phyloP scores from a whole-genome alignment of 1,284 basidiomycete species.

The Leccinum fallax region DNA sequence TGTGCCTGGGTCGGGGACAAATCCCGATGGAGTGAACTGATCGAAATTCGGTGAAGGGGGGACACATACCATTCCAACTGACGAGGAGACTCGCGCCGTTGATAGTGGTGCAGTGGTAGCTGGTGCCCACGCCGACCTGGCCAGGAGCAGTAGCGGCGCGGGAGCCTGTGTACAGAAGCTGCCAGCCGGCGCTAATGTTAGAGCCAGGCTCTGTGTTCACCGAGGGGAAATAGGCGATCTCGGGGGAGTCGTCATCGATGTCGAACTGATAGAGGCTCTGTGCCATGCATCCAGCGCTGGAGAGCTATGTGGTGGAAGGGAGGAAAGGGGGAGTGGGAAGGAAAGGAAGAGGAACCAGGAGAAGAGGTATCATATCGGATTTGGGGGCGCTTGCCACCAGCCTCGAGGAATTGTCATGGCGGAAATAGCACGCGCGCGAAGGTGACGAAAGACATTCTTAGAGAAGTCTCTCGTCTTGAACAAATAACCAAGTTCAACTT shows the following conservation, averaged over 20 bases:
- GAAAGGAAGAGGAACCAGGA: conserved; percentile 21
- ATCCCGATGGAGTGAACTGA: conserved; percentile 1
- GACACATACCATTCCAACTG: conserved; percentile 58
- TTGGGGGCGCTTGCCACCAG: conserved; percentile 9
- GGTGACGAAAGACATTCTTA: background rate
- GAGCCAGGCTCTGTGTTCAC: conserved; percentile 46
- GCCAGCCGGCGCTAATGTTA: conserved; percentile 62
- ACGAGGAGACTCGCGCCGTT: conserved; percentile 58
- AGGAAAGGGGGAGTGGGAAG: conserved; percentile 13
- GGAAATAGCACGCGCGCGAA: conserved; percentile 22
- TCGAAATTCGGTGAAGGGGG: background rate
- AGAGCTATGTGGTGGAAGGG: conserved; percentile 9
- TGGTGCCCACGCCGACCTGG: conserved; percentile 53
- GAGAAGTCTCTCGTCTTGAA: background rate
- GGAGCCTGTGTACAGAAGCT: conserved; percentile 54
- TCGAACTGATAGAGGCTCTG: conserved; percentile 50
- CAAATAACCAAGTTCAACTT: background rate
- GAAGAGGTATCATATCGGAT: background rate
- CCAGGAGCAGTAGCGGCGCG: conserved; percentile 49
- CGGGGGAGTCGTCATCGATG: conserved; percentile 69
- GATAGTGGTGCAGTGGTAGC: conserved; percentile 59
- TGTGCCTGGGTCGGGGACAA: conserved; percentile 45
- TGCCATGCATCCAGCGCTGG: conserved; percentile 50
- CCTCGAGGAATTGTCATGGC: conserved; percentile 35
- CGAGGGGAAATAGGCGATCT: conserved; percentile 61